Base-by-base conservation (phyloP, 208 protist genomes). In the Trypanosoma vivax region DNA sequence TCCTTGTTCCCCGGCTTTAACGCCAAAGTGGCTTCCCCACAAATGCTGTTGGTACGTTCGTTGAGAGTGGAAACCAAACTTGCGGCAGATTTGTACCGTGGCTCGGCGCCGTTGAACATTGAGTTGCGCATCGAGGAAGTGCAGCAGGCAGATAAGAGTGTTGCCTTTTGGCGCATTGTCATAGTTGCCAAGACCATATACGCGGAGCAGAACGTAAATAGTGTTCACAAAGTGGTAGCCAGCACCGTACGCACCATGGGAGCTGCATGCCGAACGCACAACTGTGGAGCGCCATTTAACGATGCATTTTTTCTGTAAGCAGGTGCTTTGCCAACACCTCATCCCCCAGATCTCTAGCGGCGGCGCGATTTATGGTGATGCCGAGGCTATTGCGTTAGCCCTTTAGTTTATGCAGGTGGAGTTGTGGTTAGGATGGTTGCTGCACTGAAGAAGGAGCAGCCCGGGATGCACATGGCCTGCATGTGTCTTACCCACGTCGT, bases 1-100 rank as follows among this genome's bases (percentile, higher is more conserved):
- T 70, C 60, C 14, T 41, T 92, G 34, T 92, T 92, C 50, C 79
- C 81, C 0, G 85, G 81, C 14, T 89, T 92, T 54, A 65, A 85
- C 35, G 42, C 65, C 33, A 21, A 80, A 19, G 60, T 62, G 18
- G 45, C 46, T 14, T 55, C 62, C 3, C 67, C 45, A 21, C 38
- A 74, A 2, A 49, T 65, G 14, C n/a, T 75, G 9, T 16, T 52
- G 46, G 47, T 50, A 10, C 54, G 62, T 19, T 68, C 41, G 21
- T 24, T 61, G 16, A 70, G 76, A 42, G 50, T 39, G 9, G 29
- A 51, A 2, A 50, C 53, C 11, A 51, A 46, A 18, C 62, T 54
- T 30, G 31, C 50, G 5, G 70, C 59, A 5, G 65, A 85, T 29
- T 52, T 88, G 16, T 89, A 92, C 65, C 81, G 60, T 52, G 50